phyloP scores from a whole-genome alignment of 1,284 basidiomycete genomes.

The Fistulinella staudtii region DNA sequence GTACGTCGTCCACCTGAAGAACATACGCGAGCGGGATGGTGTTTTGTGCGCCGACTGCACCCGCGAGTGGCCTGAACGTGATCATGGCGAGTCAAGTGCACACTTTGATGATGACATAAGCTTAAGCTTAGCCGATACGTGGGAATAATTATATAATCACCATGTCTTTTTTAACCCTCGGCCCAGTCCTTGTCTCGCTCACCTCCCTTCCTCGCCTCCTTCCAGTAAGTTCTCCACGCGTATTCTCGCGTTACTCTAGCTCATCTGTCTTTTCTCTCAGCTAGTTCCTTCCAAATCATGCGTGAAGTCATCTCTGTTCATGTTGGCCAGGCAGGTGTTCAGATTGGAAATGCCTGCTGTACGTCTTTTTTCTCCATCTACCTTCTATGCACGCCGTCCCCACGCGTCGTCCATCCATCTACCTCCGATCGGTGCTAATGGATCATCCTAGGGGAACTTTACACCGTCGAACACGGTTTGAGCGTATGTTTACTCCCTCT shows the following conservation, averaged over 20 bases:
- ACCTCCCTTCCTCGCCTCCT: constrained; percentile 28
- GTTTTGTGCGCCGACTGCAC: constrained; percentile 67
- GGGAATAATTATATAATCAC: constrained; percentile 35
- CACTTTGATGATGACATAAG: neutral
- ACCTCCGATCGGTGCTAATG: constrained; percentile 13
- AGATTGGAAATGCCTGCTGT: constrained; percentile 97
- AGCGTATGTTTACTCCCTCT: constrained; percentile 59
- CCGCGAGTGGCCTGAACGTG: constrained; percentile 87
- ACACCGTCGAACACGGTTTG: constrained; percentile 96
- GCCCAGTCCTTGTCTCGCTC: constrained; percentile 33
- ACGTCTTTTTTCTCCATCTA: constrained; percentile 38
- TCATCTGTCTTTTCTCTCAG: constrained; percentile 7
- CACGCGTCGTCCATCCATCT: constrained; percentile 16
- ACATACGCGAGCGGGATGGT: constrained; percentile 77
- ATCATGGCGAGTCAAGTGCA: constrained; percentile 60
- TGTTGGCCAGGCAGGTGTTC: constrained; percentile 94
- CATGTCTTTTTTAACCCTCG: constrained; percentile 40
- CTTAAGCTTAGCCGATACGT: constrained; percentile 23
- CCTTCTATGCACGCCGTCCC: neutral
- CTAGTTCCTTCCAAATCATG: constrained; percentile 43
- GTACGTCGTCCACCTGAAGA: constrained; percentile 91
- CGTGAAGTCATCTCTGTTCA: constrained; percentile 94
- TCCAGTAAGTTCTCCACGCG: constrained; percentile 31
- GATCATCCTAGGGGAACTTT: constrained; percentile 80
- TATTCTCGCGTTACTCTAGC: constrained; percentile 20